Base-by-base conservation (phyloP, 2,329 filamentous ascomycete species). In the Albophoma yamanashiensis region DNA sequence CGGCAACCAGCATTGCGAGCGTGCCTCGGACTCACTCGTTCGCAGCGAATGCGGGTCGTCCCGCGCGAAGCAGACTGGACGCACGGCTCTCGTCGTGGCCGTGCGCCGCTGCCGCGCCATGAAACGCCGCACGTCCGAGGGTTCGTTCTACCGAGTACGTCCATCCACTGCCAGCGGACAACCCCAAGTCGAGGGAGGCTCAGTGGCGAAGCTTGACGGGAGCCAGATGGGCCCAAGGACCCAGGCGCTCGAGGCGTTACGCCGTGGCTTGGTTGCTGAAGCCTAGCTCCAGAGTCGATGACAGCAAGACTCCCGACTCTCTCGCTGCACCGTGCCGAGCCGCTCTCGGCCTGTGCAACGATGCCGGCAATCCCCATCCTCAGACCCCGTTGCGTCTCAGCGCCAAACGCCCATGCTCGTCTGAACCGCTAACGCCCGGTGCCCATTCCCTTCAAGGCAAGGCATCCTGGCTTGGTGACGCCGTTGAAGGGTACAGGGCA, bases 271-370 rank as follows among this genome's bases (percentile, higher is more conserved):
- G 45, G 22, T 50, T 27, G 45, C 45, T 5, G 43, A 22, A 27
- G 25, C 12, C 22, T 25, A 17, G 14, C 12, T 27, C 22, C 45
- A 2, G 27, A 56, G 50, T 64, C 63, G 14, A 64, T 64, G 62
- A 64, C 63, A 64, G 62, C 62, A 64, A 61, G 61, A 64, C 63
- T 60, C 47, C 6, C 27, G 3, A 3, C 27, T 31, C 27, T 31
- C 27, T n/a, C n/a, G n/a, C n/a, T n/a, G n/a, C 43, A 9, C 43
- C 34, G 36, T 27, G 31, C 45, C 45, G 22, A 27, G 52, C 52
- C 53, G n/a, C 53, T 22, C 53, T 56, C 53, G 11, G 53, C n/a
- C n/a, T n/a, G n/a, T n/a, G n/a, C 38, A 12, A 12, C 55, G 27
- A 56, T 36, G 42, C 27, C 38, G n/a, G 43, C 43, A 47, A 25